Conservation (phyloP, 805 yeast species). For the Teunomyces gatunensis region DNA sequence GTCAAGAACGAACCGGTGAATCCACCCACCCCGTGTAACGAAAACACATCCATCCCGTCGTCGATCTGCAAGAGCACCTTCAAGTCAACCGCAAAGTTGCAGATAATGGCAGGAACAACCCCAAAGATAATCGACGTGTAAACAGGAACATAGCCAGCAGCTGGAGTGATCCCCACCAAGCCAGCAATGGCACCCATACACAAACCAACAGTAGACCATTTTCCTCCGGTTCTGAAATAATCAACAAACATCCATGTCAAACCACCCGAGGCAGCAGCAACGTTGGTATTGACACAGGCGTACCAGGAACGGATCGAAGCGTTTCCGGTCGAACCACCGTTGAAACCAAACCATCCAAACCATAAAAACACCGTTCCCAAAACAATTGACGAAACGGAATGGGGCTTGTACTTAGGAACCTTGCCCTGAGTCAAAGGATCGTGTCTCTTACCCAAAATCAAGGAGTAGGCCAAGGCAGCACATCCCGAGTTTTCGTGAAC, state of each 20-base stretch:
- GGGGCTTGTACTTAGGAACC: slow-evolving; percentile 90
- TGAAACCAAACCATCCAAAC: slow-evolving; percentile 99
- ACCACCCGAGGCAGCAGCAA: slow-evolving; percentile 93
- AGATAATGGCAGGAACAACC: slow-evolving; percentile 66
- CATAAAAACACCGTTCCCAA: slow-evolving; percentile 92
- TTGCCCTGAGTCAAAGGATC: slow-evolving; percentile 69
- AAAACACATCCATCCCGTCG: slow-evolving; percentile 93
- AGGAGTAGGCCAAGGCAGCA: slow-evolving; percentile 92
- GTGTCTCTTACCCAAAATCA: slow-evolving; percentile 87
- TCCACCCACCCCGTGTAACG: slow-evolving; percentile 94
- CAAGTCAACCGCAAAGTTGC: slow-evolving; percentile 84
- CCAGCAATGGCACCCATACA: slow-evolving; percentile 95
- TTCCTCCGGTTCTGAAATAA: slow-evolving; percentile 78
- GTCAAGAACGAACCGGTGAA: slow-evolving; percentile 79
- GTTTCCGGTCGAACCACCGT: slow-evolving; percentile 97
- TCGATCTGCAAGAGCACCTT: slow-evolving; percentile 73
- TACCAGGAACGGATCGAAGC: slow-evolving; percentile 92
- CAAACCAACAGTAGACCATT: slow-evolving; percentile 91
- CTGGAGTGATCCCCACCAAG: slow-evolving; percentile 93
- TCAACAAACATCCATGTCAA: slow-evolving; percentile 93
- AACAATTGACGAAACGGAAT: slow-evolving; percentile 85
- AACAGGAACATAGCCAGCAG: slow-evolving; percentile 93
- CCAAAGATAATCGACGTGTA: slow-evolving; percentile 88
- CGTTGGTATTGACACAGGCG: slow-evolving; percentile 87
- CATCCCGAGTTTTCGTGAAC: slow-evolving; percentile 94